A percentile compares a stretch with the other conserved stretches of the same genome.
These are phyloP conservation scores for Pichia sp. DNA, from an alignment of 1,139 yeast genomes.

Conservation along the genomic window DNA sequence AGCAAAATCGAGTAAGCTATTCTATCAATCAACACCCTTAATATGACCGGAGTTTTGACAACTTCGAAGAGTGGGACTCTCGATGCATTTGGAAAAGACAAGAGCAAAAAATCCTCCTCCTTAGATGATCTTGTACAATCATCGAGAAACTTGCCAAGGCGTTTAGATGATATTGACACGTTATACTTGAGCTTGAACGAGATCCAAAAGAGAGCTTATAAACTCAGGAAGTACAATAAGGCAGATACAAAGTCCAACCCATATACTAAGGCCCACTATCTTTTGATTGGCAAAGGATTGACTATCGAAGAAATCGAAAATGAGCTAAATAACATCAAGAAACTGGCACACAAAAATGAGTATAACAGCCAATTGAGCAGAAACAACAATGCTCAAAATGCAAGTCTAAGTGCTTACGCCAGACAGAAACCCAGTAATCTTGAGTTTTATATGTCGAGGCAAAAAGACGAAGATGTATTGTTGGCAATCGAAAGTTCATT, in stretches of 20 bases:
- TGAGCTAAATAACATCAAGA: constrained; percentile 3
- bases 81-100: constrained; percentile 1
- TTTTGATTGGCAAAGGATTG: constrained; percentile 85
- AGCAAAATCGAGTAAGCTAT: no score
- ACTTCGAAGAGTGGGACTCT: neutral
- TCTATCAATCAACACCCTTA: no score
- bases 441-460: constrained; percentile 57
- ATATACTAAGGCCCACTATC: constrained; percentile 84
- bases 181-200: constrained; percentile 74
- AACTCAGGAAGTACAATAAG: constrained; percentile 46
- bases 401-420: constrained; percentile 1
- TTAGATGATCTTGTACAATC: constrained; percentile 67
- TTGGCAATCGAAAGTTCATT: constrained; percentile 81
- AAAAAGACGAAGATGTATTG: constrained; percentile 78
- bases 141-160: constrained; percentile 64
- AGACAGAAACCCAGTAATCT: constrained; percentile 32
- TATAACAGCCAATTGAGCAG: constrained; percentile 2
- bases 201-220: constrained; percentile 64
- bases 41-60: constrained; percentile 7
- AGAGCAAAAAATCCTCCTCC: constrained; percentile 1
- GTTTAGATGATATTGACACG: constrained; percentile 61
- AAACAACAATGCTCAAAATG: neutral
- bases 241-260: constrained; percentile 34
- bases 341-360: neutral
- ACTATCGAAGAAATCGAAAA: constrained; percentile 70